Conservation (phyloP, 805 yeast genomes). For the Candida hungchunana region DNA sequence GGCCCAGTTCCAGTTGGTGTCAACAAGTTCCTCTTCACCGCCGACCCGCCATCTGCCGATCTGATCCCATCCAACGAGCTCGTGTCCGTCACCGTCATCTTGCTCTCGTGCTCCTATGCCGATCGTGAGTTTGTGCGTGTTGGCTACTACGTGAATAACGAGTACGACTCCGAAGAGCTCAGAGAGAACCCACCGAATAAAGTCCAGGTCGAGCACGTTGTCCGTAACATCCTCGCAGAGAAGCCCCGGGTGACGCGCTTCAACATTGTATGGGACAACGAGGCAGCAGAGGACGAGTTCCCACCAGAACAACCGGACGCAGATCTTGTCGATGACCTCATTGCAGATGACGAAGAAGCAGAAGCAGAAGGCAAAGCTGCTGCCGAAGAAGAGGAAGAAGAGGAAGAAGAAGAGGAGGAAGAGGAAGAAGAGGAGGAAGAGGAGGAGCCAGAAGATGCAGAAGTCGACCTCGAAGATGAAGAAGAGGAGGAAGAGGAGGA, state of each 20-base stretch:
- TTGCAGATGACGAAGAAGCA: slow-evolving; percentile 37
- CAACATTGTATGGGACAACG: slow-evolving; percentile 95
- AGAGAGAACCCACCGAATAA: slow-evolving; percentile 91
- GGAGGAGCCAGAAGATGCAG: slow-evolving; percentile 31
- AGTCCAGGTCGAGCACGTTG: slow-evolving; percentile 91
- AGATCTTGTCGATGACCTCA: slow-evolving; percentile 49
- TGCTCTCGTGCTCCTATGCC: slow-evolving; percentile 88
- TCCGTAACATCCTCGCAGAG: slow-evolving; percentile 90
- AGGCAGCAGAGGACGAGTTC: slow-evolving; percentile 57
- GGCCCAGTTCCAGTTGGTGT: slow-evolving; percentile 99
- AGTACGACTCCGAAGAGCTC: slow-evolving; percentile 88
- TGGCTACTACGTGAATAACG: slow-evolving; percentile 97
- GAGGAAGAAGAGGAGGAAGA: slow-evolving; percentile 41
- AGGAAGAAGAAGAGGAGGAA: slow-evolving; percentile 42
- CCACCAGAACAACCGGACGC: slow-evolving; percentile 77
- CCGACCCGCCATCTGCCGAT: slow-evolving; percentile 97
- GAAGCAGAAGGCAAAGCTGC: slow-evolving; percentile 40
- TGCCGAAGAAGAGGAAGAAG: slow-evolving; percentile 42
- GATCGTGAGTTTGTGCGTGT: slow-evolving; percentile 95
- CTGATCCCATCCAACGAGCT: slow-evolving; percentile 93
- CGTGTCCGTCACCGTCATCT: slow-evolving; percentile 91
- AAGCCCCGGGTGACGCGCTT: slow-evolving; percentile 97
- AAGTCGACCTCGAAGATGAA: slow-evolving; percentile 18
- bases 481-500: slow-evolving; percentile 35
- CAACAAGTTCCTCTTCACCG: slow-evolving; percentile 86